Evolutionary conservation across 2,329 filamentous ascomycete species (phyloP).

Genomic region (Sporothrix brasiliensis): DNA sequence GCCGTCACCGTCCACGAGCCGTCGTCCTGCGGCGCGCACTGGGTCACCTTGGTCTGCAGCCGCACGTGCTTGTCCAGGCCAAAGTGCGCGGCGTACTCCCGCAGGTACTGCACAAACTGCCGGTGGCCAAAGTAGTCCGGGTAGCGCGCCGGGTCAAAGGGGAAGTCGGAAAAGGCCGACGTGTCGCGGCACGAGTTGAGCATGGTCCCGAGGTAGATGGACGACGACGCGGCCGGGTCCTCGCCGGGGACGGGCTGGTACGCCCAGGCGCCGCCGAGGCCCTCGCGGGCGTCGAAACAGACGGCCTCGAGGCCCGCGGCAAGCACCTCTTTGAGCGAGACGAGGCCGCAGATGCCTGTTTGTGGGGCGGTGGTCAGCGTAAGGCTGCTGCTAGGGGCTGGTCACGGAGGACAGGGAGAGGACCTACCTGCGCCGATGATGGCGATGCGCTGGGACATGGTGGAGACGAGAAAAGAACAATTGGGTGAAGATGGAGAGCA

Average conservation of each 20-base stretch:
- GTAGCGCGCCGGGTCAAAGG: conserved; percentile 46
- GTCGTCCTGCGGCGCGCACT: conserved; percentile 39
- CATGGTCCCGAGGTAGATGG: conserved; percentile 43
- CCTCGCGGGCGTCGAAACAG: conserved; percentile 43
- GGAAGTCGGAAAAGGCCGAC: conserved; percentile 47
- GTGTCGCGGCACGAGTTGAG: conserved; percentile 47
- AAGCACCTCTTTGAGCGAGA: conserved; percentile 46
- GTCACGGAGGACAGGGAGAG: no score
- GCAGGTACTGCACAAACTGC: conserved; percentile 43
- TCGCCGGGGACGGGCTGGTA: conserved; percentile 41
- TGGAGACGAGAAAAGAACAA: neutral
- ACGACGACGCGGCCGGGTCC: conserved; percentile 37
- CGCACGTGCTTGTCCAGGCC: conserved; percentile 43
- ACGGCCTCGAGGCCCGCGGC: conserved; percentile 44
- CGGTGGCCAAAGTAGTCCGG: conserved; percentile 45
- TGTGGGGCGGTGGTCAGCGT: no score
- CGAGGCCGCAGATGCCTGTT: conserved; percentile 38
- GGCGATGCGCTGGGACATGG: conserved; percentile 11
- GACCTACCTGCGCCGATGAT: conserved; percentile 22
- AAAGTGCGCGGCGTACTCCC: conserved; percentile 46
- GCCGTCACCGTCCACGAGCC: conserved; percentile 41
- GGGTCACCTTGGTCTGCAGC: conserved; percentile 42
- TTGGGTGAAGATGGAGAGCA: neutral
- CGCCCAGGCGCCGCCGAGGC: conserved; percentile 47
- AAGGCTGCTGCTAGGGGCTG: no score